phyloP scores from a whole-genome alignment of 345 rosid genomes.

The Hibiscus tridactylites region DNA sequence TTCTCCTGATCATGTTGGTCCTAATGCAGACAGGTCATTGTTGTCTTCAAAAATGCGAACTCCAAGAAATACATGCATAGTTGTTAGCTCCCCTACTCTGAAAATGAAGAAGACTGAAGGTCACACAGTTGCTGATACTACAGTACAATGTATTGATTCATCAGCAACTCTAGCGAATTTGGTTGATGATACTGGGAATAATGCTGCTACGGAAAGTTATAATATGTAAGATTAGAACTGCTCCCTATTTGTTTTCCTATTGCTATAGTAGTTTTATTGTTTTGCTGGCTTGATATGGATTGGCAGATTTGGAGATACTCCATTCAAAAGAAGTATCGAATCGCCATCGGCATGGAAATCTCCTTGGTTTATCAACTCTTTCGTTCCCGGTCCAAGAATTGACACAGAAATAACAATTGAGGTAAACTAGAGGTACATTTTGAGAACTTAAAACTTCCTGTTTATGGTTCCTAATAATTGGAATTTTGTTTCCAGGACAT shows the following conservation, averaged over 20 bases:
- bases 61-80: background rate
- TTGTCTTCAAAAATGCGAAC: background rate
- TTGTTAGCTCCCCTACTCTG: background rate
- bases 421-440: slow-evolving; percentile 29
- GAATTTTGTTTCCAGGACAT: slow-evolving; percentile 52
- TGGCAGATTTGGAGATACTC: slow-evolving; percentile 81
- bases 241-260: background rate
- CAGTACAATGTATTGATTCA: background rate
- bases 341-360: slow-evolving; percentile 99
- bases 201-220: too few species aligned
- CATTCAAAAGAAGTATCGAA: slow-evolving; percentile 71
- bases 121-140: background rate
- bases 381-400: slow-evolving; percentile 72
- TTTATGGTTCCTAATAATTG: background rate
- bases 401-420: slow-evolving; percentile 84
- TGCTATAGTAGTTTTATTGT: background rate
- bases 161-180: background rate
- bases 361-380: slow-evolving; percentile 81
- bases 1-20: background rate
- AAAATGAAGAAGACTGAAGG: background rate
- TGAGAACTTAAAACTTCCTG: background rate
- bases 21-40: background rate
- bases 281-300: slow-evolving; percentile 11
- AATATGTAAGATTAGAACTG: too few species aligned
- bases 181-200: background rate